These are phyloP conservation scores for Musa schizocarpa DNA, from an alignment of 176 grass and related monocot genomes.

Conservation along the genomic window DNA sequence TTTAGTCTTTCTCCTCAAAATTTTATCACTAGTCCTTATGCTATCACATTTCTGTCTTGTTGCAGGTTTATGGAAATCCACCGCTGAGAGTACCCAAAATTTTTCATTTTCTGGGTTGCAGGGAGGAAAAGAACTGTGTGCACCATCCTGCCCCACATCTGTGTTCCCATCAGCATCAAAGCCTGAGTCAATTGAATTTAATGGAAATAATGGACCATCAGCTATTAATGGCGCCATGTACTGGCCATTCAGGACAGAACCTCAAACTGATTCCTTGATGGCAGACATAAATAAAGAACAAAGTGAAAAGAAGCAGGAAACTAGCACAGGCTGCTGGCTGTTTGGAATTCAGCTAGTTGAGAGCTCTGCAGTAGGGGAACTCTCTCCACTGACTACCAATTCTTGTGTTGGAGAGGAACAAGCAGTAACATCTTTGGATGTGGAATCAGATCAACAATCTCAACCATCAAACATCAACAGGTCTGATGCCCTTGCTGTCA, in stretches of 20 bases:
- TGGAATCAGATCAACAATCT: constrained; percentile 30
- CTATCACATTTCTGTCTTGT: background rate
- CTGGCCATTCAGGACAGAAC: constrained; percentile 42
- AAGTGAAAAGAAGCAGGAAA: constrained; percentile 47
- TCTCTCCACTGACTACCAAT: constrained; percentile 17
- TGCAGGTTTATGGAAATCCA: constrained; percentile 73
- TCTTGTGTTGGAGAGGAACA: constrained; percentile 31
- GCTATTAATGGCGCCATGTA: constrained; percentile 31
- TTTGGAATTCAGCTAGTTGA: constrained; percentile 68
- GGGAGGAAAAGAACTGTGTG: constrained; percentile 24
- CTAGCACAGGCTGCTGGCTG: constrained; percentile 46
- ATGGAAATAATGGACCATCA: constrained; percentile 26
- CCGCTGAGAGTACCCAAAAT: constrained; percentile 30
- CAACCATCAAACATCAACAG: constrained; percentile 45
- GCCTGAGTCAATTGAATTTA: constrained; percentile 20
- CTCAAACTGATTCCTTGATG: constrained; percentile 27
- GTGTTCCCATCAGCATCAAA: constrained; percentile 39
- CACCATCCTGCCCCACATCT: constrained; percentile 29
- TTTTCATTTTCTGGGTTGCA: constrained; percentile 52
- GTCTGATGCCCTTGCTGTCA: constrained; percentile 36
- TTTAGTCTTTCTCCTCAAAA: background rate
- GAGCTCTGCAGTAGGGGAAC: constrained; percentile 35
- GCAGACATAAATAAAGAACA: constrained; percentile 29
- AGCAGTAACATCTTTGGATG: constrained; percentile 23
- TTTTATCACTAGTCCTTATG: background rate